phyloP scores from a whole-genome alignment of 1,139 yeast genomes.

The Candida sp. region DNA sequence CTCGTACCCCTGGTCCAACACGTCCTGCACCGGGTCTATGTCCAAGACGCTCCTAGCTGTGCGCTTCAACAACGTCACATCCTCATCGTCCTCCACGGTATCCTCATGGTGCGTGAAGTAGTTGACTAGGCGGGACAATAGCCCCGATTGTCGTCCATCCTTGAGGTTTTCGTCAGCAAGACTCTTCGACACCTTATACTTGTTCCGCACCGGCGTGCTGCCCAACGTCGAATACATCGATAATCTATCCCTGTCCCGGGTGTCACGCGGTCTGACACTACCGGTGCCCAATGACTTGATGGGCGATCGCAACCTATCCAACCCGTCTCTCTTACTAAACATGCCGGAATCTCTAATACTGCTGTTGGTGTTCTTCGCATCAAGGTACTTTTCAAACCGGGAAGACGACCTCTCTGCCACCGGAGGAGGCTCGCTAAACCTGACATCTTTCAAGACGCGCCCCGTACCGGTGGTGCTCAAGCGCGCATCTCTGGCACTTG shows the following conservation, averaged over 20 bases:
- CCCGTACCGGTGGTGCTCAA: not conserved
- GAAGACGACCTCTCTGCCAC: not conserved
- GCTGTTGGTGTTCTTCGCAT: not conserved
- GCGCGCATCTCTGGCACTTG: not conserved
- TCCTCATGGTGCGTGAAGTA: conserved; percentile 15
- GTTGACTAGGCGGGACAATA: conserved; percentile 18
- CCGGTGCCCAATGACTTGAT: conserved; percentile 14
- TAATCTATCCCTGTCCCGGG: conserved; percentile 12
- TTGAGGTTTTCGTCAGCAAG: not conserved
- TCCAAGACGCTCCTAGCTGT: conserved; percentile 18
- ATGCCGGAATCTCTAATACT: not conserved
- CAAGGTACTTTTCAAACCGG: not conserved
- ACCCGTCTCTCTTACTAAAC: not conserved
- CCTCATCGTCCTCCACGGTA: conserved; percentile 4
- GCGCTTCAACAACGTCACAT: conserved; percentile 15
- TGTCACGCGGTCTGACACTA: conserved; percentile 7
- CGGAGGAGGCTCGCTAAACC: not conserved
- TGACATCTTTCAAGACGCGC: not conserved
- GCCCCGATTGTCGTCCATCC: conserved; percentile 12
- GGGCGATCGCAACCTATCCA: conserved; percentile 12
- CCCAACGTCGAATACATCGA: conserved; percentile 17
- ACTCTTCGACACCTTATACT: conserved; percentile 12
- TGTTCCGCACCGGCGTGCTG: conserved; percentile 4
- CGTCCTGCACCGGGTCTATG: conserved; percentile 9
- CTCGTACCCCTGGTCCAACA: conserved; percentile 1